These are phyloP conservation scores for Heliamphora exappendiculata DNA, from an alignment of 148 eudicot genomes.

Conservation along the genomic window DNA sequence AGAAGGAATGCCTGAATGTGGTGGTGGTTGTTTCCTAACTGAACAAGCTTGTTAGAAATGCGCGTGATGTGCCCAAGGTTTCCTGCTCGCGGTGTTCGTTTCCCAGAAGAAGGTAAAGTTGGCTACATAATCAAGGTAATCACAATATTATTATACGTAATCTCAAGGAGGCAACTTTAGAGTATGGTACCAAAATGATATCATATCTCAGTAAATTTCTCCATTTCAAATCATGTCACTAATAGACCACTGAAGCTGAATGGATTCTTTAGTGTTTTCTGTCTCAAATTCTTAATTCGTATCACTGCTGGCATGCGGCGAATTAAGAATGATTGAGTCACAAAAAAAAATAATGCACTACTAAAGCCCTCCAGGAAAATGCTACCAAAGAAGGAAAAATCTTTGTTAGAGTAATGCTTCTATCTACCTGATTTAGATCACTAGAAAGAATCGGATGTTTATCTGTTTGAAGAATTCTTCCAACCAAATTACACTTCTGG, in stretches of 20 bases:
- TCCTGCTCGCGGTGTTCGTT: conserved; percentile 62
- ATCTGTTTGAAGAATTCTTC: conserved; percentile 63
- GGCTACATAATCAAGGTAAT: conserved; percentile 49
- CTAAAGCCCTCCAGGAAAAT: background rate
- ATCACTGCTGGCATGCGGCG: background rate
- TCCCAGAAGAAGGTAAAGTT: conserved; percentile 64
- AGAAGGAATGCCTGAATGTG: conserved; percentile 57
- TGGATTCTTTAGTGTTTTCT: background rate
- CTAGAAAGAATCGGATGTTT: conserved; percentile 48
- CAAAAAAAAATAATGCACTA: background rate
- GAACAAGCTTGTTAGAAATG: conserved; percentile 79
- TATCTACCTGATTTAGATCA: conserved; percentile 47
- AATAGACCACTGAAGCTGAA: background rate
- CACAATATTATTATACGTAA: background rate
- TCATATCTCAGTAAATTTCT: background rate
- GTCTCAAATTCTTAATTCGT: background rate
- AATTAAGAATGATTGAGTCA: background rate
- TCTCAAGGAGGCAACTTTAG: background rate
- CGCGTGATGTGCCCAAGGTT: conserved; percentile 84
- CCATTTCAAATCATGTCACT: background rate
- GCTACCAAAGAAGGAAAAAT: background rate
- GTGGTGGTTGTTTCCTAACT: conserved; percentile 49
- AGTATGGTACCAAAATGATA: background rate
- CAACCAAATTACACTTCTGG: conserved; percentile 54
- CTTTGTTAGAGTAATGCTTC: background rate